Evolutionary conservation across 2,329 filamentous ascomycete genomes (phyloP), one percentile per base, ranked within the genome.

Genomic region (Pseudonectria buxi): DNA sequence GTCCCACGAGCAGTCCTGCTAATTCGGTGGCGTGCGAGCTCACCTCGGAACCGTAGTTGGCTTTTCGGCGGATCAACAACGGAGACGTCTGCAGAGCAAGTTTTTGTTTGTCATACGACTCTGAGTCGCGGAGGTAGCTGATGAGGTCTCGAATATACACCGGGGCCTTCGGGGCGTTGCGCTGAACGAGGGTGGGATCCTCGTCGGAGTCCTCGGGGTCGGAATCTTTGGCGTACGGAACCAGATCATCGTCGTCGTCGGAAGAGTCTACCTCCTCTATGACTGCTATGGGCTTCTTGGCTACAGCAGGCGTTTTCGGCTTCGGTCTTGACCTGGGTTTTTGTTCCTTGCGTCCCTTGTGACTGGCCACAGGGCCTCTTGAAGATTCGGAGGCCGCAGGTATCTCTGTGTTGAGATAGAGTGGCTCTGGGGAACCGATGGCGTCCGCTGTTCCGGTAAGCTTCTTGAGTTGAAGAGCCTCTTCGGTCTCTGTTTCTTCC

Each of bases 171-270:
- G 83, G 76, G 50, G 92, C 95, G 59, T 92, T 81, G 11, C 89
- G 76, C 38, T 84, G 81, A 31, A 96, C 74, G 13, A 95, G 67
- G 0, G 88, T 94, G 5, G 92, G 82, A 50, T 98, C 94, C 26
- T 95, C 89, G 38, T 95, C 88, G 0, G 87, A 90, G 55, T 98
- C 92, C 55, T 94, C 86, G 0, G 79, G 74, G 47, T 98, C 92
- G 2, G 85, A 88, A 51, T 87, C 86, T 57, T 95, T 95, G 11
- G 76, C 75, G 49, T 95, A 95, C 1, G 86, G 76, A 3, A 78
- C 67, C 2, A 96, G 66, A 40, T 85, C 83, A 12, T 81, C 78
- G 7, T 69, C 71, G 1, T 77, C 73, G 1, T 76, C 72, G 2
- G 73, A 72, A 9, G 74, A 72, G 15, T 72, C 67, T 9, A 88